phyloP scores from a whole-genome alignment of 2,329 filamentous ascomycete species.

The Scedosporium dehoogii region DNA sequence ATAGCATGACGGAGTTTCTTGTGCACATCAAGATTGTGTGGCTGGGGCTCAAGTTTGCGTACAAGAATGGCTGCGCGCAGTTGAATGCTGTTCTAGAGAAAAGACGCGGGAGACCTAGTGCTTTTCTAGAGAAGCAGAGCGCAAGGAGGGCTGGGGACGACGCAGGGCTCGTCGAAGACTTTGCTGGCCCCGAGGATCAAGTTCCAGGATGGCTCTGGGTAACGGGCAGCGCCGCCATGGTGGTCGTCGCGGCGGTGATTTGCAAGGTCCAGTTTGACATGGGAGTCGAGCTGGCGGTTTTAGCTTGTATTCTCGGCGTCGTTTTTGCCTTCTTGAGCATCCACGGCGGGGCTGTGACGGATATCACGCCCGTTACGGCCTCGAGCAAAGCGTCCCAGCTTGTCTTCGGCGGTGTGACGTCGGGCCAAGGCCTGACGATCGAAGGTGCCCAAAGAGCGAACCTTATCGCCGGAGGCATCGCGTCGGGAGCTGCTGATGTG shows the following conservation, averaged over 20 bases:
- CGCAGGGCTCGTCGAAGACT: conserved; percentile 23
- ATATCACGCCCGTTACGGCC: conserved; percentile 53
- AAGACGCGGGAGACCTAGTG: conserved; percentile 18
- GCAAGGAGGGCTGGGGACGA: conserved; percentile 21
- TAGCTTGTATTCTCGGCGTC: conserved; percentile 45
- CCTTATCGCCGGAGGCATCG: conserved; percentile 50
- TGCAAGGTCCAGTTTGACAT: conserved; percentile 41
- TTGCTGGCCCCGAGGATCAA: conserved; percentile 30
- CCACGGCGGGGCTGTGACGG: conserved; percentile 42
- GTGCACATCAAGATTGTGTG: conserved; percentile 28
- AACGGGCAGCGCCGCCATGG: conserved; percentile 32
- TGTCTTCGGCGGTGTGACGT: conserved; percentile 54
- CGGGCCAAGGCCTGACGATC: conserved; percentile 38
- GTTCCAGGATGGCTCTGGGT: conserved; percentile 46
- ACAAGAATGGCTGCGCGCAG: conserved; percentile 18
- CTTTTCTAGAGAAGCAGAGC: conserved; percentile 25
- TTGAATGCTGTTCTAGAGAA: conserved; percentile 21
- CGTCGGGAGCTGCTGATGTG: conserved; percentile 44
- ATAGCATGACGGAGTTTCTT: conserved; percentile 29
- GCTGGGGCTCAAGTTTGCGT: conserved; percentile 23
- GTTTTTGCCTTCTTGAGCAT: conserved; percentile 47
- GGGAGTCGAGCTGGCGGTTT: conserved; percentile 44
- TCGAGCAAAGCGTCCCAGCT: conserved; percentile 60
- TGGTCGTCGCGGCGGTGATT: conserved; percentile 42
- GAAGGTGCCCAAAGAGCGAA: conserved; percentile 52